These are phyloP conservation scores for Fomitopsis betulina DNA, from an alignment of 1,284 basidiomycete species.

Conservation along the genomic window DNA sequence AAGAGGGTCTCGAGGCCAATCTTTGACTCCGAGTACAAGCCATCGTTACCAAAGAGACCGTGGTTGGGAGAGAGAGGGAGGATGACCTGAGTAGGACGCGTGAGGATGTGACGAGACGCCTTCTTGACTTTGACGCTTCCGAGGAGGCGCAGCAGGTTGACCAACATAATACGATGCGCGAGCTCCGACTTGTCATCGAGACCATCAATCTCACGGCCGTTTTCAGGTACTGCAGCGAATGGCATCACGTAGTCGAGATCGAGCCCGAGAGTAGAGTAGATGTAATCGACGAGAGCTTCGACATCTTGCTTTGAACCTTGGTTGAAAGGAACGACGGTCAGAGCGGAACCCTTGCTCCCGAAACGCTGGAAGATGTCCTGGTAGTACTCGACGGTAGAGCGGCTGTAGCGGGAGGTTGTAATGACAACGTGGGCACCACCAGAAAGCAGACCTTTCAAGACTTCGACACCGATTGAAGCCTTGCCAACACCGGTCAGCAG, in stretches of 20 bases:
- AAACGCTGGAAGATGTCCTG: slow-evolving; percentile 96
- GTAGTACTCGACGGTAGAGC: slow-evolving; percentile 96
- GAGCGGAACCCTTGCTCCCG: slow-evolving; percentile 90
- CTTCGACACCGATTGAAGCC: slow-evolving; percentile 96
- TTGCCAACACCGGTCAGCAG: slow-evolving; percentile 97
- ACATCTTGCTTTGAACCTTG: slow-evolving; percentile 98
- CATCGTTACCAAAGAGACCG: slow-evolving; percentile 96
- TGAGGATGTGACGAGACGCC: slow-evolving; percentile 93
- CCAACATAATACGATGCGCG: slow-evolving; percentile 95
- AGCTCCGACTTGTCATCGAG: slow-evolving; percentile 97
- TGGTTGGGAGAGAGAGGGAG: slow-evolving; percentile 97
- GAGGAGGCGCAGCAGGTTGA: slow-evolving; percentile 91
- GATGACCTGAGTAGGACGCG: slow-evolving; percentile 96
- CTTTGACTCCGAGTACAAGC: slow-evolving; percentile 98
- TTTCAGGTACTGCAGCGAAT: slow-evolving; percentile 97
- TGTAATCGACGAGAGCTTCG: slow-evolving; percentile 96
- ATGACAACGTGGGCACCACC: slow-evolving; percentile 96
- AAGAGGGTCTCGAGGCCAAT: slow-evolving; percentile 97
- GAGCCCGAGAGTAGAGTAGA: slow-evolving; percentile 91
- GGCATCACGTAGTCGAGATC: slow-evolving; percentile 98
- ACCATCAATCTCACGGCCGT: slow-evolving; percentile 95
- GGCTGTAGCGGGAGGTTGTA: slow-evolving; percentile 94
- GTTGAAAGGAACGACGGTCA: slow-evolving; percentile 98
- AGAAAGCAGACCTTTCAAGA: slow-evolving; percentile 93
- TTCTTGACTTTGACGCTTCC: slow-evolving; percentile 98